Evolutionary conservation across 768 basidiomycete genomes (phyloP).

Genomic region (Baorangia bicolor): DNA sequence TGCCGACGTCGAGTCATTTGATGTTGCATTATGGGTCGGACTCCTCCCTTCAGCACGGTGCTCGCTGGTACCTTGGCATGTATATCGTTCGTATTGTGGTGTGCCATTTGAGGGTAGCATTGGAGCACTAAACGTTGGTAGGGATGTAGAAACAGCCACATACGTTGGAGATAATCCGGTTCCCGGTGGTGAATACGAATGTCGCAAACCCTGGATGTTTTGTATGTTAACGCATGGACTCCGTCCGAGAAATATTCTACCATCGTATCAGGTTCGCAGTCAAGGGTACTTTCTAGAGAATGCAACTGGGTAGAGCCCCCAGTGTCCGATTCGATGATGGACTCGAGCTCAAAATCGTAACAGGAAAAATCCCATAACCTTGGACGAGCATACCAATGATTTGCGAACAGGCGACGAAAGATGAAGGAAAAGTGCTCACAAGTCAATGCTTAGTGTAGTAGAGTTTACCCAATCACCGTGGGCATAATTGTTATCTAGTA

Average conservation of each 20-base stretch:
- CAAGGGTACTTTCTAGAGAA: background rate
- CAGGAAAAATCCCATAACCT: conserved; percentile 29
- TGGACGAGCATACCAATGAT: background rate
- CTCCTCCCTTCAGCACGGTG: background rate
- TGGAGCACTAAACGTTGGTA: background rate
- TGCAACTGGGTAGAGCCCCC: background rate
- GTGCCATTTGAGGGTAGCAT: background rate
- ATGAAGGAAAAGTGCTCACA: conserved; percentile 16
- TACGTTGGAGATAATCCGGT: background rate
- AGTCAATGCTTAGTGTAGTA: conserved; percentile 18
- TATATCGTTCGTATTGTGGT: background rate
- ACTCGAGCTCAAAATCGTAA: conserved; percentile 19
- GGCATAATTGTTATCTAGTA: conserved; percentile 14
- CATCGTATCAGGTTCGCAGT: conserved; percentile 4
- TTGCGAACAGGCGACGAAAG: background rate
- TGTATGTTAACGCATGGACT: conserved; percentile 6
- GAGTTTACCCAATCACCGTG: conserved; percentile 18
- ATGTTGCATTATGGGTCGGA: background rate
- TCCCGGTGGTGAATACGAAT: background rate
- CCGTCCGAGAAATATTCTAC: conserved; percentile 8
- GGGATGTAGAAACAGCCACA: background rate
- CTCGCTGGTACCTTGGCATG: background rate
- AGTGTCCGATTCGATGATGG: background rate
- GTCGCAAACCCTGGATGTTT: conserved; percentile 5
- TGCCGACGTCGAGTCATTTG: background rate